phyloP scores from a whole-genome alignment of 202 grass and related monocot genomes.

The Bolboschoenoplectus hybrid region DNA sequence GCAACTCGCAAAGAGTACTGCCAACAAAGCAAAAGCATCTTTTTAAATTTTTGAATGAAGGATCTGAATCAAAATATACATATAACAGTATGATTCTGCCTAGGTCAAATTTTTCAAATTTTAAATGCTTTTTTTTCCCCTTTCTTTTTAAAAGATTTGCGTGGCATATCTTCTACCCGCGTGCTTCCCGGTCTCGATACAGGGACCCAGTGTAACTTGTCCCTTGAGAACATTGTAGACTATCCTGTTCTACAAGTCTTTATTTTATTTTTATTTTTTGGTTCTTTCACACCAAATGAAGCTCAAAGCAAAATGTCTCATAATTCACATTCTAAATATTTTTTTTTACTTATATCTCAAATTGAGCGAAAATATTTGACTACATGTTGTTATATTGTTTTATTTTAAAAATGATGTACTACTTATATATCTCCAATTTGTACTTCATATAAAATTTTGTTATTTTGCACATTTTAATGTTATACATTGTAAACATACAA shows the following conservation, averaged over 20 bases:
- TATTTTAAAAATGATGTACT: too few species aligned
- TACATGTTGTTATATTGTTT: too few species aligned
- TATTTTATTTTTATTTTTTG: not conserved
- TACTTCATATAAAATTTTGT: too few species aligned
- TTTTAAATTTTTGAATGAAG: not conserved
- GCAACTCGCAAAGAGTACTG: slow-evolving; percentile 16
- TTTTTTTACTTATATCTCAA: too few species aligned
- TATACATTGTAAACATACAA: too few species aligned
- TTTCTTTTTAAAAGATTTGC: slow-evolving; percentile 1
- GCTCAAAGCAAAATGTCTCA: not conserved
- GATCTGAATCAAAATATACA: not conserved
- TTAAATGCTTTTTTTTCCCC: not conserved
- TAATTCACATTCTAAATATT: not conserved
- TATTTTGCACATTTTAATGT: too few species aligned
- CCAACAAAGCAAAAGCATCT: slow-evolving; percentile 27
- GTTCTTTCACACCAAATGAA: not conserved
- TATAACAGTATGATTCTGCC: not conserved
- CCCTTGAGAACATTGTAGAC: slow-evolving; percentile 1
- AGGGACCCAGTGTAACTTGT: slow-evolving; percentile 29
- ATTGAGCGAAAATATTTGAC: too few species aligned
- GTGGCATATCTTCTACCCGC: slow-evolving; percentile 28
- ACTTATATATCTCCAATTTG: too few species aligned
- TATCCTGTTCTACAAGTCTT: not conserved
- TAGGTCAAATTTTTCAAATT: slow-evolving; percentile 22
- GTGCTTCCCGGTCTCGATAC: slow-evolving; percentile 43